Evolutionary conservation across 371 early-diverging fungal species (phyloP), one percentile per base, ranked within the genome.

Genomic region (Lichtheimia corymbifera): DNA sequence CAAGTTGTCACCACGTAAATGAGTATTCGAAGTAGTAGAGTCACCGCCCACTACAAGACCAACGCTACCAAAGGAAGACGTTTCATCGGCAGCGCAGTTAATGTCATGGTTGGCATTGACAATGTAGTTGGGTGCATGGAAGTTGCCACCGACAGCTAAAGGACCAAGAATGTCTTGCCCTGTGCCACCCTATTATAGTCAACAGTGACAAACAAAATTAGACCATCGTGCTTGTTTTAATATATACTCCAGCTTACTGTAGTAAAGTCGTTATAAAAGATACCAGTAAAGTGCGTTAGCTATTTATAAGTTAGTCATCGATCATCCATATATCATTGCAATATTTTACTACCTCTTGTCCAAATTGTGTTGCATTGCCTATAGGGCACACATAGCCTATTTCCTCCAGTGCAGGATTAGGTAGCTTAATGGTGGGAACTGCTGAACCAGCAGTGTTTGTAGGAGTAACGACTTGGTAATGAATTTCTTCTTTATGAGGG

Each of bases 201-300:
- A 35, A 11, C 35, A 35, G 9, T 0, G 9, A 7, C 28, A 45
- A 45, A 6, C 4, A 4, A n/a, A n/a, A 18, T 47, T 15, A 47
- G 47, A 47, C 6, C 20, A n/a, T n/a, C 20, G 1, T 18, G 7
- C n/a, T 47, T 47, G 5, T 2, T 3, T 11, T 20, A 47, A n/a
- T 11, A 25, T 17, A 1, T 24, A 25, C 6, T 25, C 9, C 4
- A 51, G 15, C 63, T 61, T 20, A 4, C 45, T 7, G 59, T 65
- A 4, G 42, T 53, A 14, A 69, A 69, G 51, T 65, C 59, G 3
- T 58, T 62, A 51, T 65, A 65, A 22, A 69, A 65, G 28, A 69
- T 69, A 17, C 54, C 69, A 45, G 58, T 69, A 42, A 69, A 69
- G 45, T 54, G 50, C 4, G 20, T 12, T 22, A 64, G 6, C 68